Evolutionary conservation across 2,329 filamentous ascomycete genomes (phyloP), one percentile per base, ranked within the genome.

Genomic region (Epichloe aotearoae): DNA sequence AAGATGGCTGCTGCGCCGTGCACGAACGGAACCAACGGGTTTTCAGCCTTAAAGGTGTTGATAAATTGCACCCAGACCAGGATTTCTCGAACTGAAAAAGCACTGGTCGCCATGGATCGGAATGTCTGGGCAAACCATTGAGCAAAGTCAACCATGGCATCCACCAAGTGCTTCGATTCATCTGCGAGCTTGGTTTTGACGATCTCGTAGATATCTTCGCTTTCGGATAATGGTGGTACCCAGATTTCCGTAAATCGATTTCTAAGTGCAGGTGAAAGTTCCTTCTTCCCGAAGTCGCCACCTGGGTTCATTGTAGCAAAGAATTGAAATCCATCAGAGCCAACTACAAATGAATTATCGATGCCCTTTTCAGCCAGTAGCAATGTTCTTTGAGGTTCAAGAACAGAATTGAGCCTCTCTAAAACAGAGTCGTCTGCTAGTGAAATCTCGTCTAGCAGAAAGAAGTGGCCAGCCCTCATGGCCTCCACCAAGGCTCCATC

Each of bases 191-290:
- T 96, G 12, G 83, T 80, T 48, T 76, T 72, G 15, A 97, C 81
- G 57, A 99, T 98, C 42, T 94, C 85, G 19, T 89, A 69, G 36
- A 97, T 83, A 62, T 99, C 94, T 33, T 89, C 83, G 48, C 81
- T 78, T 53, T 91, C 86, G 1, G 88, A 89, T 52, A 97, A 71
- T 1, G 90, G 79, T 1, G 93, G 89, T 0, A 97, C 93, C 93
- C 93, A 98, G 8, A 99, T 96, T 67, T 99, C 93, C 0, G 93
- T 99, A 64, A 99, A 95, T 53, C 93, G 86, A 64, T 99, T 98
- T 44, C 93, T 80, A 53, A 99, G 72, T 14, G 93, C 94, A 3
- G 93, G 93, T 1, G 93, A 98, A 12, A 99, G 76, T 65, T 99
- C 93, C 58, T 91, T 88, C 70, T 99, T 99, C 56, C 93, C 93